Percentiles rank a stretch among this genome's conserved stretches.
These are phyloP conservation scores for Stachybotrys chlorohalonatus DNA, from an alignment of 2,329 filamentous ascomycete species.

Conservation along the genomic window DNA sequence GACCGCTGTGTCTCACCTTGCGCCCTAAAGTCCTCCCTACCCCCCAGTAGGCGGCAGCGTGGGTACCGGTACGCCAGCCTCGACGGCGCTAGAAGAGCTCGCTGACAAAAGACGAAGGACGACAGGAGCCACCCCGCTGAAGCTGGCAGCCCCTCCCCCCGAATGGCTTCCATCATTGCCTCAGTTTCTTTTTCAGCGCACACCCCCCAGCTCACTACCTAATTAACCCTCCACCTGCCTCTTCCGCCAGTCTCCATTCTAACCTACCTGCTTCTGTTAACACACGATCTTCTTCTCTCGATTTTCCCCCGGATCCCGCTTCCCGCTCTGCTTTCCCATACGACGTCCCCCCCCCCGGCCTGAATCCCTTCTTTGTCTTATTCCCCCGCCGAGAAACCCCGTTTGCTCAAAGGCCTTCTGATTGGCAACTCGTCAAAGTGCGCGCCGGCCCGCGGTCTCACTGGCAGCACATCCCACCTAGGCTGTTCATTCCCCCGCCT, in stretches of 20 bases:
- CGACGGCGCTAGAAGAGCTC: too few species aligned
- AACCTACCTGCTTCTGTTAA: constrained; percentile 17
- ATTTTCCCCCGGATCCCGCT: constrained; percentile 6
- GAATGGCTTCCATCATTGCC: neutral
- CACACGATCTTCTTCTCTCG: constrained; percentile 9
- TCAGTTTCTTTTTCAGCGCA: neutral
- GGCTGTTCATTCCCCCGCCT: constrained; percentile 18
- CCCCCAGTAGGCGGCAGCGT: neutral
- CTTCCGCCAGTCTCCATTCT: constrained; percentile 2
- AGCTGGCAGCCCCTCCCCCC: neutral
- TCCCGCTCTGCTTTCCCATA: constrained; percentile 7
- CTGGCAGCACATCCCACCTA: constrained; percentile 1
- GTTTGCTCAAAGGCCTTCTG: neutral
- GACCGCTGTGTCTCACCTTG: too few species aligned
- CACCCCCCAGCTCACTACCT: neutral
- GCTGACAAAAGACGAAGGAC: neutral
- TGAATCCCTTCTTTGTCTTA: neutral
- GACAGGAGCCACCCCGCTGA: neutral
- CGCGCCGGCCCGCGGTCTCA: neutral
- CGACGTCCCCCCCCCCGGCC: neutral
- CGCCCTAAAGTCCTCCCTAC: neutral
- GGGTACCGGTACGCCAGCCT: neutral
- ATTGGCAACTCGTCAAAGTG: constrained; percentile 8
- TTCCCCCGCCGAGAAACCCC: too few species aligned
- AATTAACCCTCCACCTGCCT: neutral